Evolutionary conservation across 192 early-diverging fungal genomes (phyloP).

Genomic region (Jimgerdemannia flammicorona): DNA sequence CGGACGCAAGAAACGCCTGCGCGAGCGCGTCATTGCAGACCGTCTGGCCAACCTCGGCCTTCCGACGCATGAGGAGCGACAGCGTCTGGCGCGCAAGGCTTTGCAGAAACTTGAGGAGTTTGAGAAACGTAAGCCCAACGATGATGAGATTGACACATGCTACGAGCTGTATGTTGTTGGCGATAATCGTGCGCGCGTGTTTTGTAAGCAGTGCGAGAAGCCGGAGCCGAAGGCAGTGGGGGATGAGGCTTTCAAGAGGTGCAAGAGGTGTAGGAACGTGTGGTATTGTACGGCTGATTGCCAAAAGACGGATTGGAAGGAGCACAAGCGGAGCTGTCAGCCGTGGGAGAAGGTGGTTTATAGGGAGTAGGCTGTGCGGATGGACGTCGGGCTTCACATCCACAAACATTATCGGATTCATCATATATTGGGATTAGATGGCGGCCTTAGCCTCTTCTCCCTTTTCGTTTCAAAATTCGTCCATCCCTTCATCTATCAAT

Average conservation of each 20-base stretch:
- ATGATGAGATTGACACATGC: neutral
- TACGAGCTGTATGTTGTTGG: neutral
- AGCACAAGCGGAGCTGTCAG: neutral
- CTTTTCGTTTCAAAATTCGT: too few species aligned
- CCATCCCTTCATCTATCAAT: too few species aligned
- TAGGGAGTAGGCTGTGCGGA: neutral
- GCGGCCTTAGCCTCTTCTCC: too few species aligned
- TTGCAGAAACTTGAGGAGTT: neutral
- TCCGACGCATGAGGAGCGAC: neutral
- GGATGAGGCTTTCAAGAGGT: neutral
- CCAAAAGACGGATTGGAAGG: neutral
- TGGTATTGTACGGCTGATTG: neutral
- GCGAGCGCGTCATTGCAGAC: neutral
- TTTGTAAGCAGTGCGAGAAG: neutral
- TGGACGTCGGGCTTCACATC: too few species aligned
- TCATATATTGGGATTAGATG: too few species aligned
- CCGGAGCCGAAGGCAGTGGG: neutral
- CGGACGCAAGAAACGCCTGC: neutral
- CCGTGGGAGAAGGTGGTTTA: neutral
- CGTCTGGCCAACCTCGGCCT: neutral
- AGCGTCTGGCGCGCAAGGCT: neutral
- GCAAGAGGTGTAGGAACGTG: neutral
- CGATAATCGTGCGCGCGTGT: neutral
- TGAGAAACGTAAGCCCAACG: neutral
- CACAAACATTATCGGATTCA: too few species aligned